A percentile compares a stretch with the other conserved stretches of the same genome.
Conservation (phyloP, 2,329 filamentous ascomycete species). For the Colletotrichum godetiae region DNA sequence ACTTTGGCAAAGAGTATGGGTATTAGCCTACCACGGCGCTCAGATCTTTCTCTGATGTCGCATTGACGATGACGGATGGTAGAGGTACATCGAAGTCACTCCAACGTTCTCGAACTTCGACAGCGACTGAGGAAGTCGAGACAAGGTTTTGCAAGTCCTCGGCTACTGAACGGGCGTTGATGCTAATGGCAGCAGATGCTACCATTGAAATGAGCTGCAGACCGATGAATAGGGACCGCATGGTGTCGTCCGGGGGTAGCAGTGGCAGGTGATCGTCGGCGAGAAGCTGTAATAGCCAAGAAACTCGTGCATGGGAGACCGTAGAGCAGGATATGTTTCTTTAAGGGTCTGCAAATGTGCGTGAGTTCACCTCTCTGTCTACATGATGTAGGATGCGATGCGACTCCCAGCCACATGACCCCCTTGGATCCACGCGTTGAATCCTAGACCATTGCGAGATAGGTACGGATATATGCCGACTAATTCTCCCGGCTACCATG, state of each 20-base stretch:
- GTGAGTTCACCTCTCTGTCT: background rate
- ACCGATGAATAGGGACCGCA: slow-evolving; percentile 15
- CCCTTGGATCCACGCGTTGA: background rate
- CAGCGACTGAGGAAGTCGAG: slow-evolving; percentile 1
- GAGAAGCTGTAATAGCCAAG: background rate
- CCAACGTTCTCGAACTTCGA: slow-evolving; percentile 34
- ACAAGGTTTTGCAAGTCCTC: slow-evolving; percentile 11
- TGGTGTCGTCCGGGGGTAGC: background rate
- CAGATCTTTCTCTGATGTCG: slow-evolving; percentile 36
- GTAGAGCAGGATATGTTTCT: background rate
- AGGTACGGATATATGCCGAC: background rate
- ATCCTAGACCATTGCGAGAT: background rate
- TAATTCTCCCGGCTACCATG: background rate
- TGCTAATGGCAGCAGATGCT: slow-evolving; percentile 8
- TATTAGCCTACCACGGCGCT: slow-evolving; percentile 15
- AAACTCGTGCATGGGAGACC: background rate
- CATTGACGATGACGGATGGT: slow-evolving; percentile 36
- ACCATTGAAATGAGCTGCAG: slow-evolving; percentile 27
- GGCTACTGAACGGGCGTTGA: slow-evolving; percentile 23
- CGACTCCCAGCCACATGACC: background rate
- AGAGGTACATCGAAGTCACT: slow-evolving; percentile 35
- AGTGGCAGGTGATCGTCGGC: slow-evolving; percentile 5
- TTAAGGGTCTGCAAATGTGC: background rate
- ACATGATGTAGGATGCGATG: background rate
- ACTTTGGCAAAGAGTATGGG: background rate